Base-by-base conservation (phyloP, 2,329 filamentous ascomycete species). In the Calonectria naviculata region DNA sequence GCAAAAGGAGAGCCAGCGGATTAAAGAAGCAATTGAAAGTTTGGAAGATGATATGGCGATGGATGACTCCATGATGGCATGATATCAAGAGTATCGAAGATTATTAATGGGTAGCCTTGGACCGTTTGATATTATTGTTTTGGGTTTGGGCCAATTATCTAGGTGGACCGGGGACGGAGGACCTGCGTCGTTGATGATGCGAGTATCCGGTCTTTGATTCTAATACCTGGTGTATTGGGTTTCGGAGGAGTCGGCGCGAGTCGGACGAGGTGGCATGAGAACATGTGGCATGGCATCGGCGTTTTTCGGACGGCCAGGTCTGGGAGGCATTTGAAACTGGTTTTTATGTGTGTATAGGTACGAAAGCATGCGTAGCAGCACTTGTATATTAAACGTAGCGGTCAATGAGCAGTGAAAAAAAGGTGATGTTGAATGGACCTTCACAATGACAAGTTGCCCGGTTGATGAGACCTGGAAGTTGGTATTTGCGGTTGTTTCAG, bases 1-100 rank as follows among this genome's bases (percentile, higher is more conserved):
- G 44, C 21, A 61, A 63, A 65, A 98, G 95, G 95, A 96, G 78
- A 95, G 94, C 75, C 93, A 94, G 73, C 93, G 95, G 82, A 98
- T 99, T 84, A 99, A 98, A 84, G 95, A 98, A 81, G 95, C 95
- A 21, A 98, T 99, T 85, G 96, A 98, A 85, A 93, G 92, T 77
- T 89, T 98, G 69, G 95, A 97, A 78, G 93, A 95, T 68, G 93
- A 94, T 71, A 91, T 94, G 69, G 89, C 92, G 68, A 91, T 94
- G 83, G 89, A 92, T 73, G 90, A 92, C 80, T 91, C 89, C 71
- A 90, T 91, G 87, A 90, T 90, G 83, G 84, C 84, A 84, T 90
- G 83, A 89, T 74, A 72, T 75, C 78, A 81, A 71, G 76, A 78
- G 70, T 65, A 74, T 74, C 74, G 71, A 70, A 58, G 62, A 70